Conservation (phyloP, 208 protist genomes). For the Leishmania braziliensis region DNA sequence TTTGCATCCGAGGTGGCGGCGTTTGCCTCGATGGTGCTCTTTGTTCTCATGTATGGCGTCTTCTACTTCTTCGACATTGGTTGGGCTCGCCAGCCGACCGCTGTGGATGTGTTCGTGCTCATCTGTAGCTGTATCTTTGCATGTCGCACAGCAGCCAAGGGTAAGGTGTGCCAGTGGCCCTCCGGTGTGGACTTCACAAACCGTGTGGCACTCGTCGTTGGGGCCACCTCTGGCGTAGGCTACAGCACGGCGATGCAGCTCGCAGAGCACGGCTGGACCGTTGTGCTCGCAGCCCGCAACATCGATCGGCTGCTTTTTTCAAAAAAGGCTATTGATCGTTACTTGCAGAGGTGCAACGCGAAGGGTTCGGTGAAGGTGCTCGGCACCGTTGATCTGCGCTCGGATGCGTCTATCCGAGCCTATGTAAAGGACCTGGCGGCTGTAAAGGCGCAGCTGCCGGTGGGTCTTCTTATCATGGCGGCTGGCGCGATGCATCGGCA, state of each 20-base stretch:
- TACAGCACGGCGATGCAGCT: conserved; percentile 74
- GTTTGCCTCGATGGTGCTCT: conserved; percentile 18
- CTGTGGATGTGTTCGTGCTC: conserved; percentile 36
- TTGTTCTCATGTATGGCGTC: conserved; percentile 14
- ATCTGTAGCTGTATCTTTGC: conserved; percentile 39
- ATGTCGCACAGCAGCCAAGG: conserved; percentile 52
- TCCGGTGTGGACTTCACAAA: conserved; percentile 50
- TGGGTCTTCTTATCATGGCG: conserved; percentile 78
- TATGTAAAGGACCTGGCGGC: conserved; percentile 48
- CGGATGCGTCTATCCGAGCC: conserved; percentile 66
- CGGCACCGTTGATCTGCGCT: conserved; percentile 66
- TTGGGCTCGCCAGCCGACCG: conserved; percentile 20
- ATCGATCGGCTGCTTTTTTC: conserved; percentile 57
- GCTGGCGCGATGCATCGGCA: conserved; percentile 75
- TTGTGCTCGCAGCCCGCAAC: conserved; percentile 72
- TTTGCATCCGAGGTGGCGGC: conserved; percentile 64
- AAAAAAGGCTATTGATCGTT: conserved; percentile 39
- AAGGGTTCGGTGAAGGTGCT: conserved; percentile 58
- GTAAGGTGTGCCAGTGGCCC: conserved; percentile 67
- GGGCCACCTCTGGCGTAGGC: conserved; percentile 80
- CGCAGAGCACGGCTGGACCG: conserved; percentile 71
- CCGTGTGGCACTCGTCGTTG: conserved; percentile 78
- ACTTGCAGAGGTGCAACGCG: conserved; percentile 15
- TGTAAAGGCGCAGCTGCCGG: conserved; percentile 43
- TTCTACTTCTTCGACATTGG: conserved; percentile 23